Conservation (phyloP, 176 grass and related monocot species). For the Melocanna baccifera region DNA sequence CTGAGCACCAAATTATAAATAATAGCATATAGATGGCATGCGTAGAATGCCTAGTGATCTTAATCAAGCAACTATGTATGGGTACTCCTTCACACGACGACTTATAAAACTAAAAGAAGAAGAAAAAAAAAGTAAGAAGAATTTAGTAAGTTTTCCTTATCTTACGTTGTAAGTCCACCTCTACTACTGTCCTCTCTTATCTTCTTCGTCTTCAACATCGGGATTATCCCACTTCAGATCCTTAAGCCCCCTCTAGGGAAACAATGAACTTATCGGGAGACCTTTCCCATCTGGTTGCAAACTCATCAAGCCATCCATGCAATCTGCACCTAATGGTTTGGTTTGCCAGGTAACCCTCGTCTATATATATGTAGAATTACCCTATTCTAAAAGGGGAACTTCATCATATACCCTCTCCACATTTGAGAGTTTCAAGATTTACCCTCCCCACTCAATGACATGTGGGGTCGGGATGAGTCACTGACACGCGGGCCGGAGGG, state of each 20-base stretch:
- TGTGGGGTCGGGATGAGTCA: no score
- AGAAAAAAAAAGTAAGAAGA: neutral
- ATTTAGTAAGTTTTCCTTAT: neutral
- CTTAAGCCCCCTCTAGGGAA: neutral
- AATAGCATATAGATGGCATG: neutral
- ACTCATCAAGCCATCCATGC: neutral
- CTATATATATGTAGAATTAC: neutral
- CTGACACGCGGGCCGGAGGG: no score
- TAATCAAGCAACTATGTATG: neutral
- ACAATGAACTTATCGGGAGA: neutral
- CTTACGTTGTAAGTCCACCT: neutral
- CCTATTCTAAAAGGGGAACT: neutral
- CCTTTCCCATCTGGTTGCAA: neutral
- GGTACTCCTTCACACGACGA: neutral
- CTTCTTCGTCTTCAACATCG: neutral
- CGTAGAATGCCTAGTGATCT: neutral
- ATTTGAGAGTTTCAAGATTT: no score
- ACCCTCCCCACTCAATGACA: no score
- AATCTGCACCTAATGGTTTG: neutral
- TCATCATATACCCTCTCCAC: no score
- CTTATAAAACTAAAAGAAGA: neutral
- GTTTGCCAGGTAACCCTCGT: neutral
- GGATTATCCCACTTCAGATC: neutral
- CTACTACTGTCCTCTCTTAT: neutral
- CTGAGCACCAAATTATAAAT: neutral